Conservation (phyloP, 305 asterid genomes). For the Fraxinus ornus region DNA sequence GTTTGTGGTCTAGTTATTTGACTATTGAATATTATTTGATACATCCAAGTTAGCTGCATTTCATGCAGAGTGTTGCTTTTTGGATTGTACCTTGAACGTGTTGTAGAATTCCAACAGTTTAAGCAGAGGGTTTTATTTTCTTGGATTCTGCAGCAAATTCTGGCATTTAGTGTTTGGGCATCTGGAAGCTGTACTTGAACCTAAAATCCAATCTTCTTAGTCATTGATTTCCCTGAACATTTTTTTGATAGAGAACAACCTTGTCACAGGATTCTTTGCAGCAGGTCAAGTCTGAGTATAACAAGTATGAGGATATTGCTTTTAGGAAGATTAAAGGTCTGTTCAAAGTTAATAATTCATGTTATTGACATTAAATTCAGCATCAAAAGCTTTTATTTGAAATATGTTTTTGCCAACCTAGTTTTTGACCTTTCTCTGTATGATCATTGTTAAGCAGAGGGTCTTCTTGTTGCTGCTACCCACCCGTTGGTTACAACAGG, state of each 20-base stretch:
- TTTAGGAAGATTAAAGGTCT: constrained; percentile 76
- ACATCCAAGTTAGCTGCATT: background rate
- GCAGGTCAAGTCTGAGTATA: constrained; percentile 66
- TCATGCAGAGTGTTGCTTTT: background rate
- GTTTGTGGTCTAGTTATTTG: background rate
- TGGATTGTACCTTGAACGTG: background rate
- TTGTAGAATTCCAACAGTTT: background rate
- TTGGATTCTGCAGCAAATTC: background rate
- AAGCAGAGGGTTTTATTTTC: constrained; percentile 1
- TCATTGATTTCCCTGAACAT: constrained; percentile 2
- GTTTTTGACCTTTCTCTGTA: constrained; percentile 13
- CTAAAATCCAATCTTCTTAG: background rate
- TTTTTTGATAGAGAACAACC: constrained; percentile 26
- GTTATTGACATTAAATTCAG: background rate
- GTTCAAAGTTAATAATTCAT: constrained; percentile 17
- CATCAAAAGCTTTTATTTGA: background rate
- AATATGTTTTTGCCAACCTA: background rate
- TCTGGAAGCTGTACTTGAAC: background rate
- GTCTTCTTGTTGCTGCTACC: constrained; percentile 58
- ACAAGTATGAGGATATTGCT: constrained; percentile 63
- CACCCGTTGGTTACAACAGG: constrained; percentile 63
- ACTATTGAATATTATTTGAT: background rate
- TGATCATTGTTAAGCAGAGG: constrained; percentile 55
- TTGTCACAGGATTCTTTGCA: constrained; percentile 69
- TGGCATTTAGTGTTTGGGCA: background rate